Evolutionary conservation across 2,329 filamentous ascomycete genomes (phyloP), one percentile per base, ranked within the genome.

Genomic region (Pestalotiopsis sp.): DNA sequence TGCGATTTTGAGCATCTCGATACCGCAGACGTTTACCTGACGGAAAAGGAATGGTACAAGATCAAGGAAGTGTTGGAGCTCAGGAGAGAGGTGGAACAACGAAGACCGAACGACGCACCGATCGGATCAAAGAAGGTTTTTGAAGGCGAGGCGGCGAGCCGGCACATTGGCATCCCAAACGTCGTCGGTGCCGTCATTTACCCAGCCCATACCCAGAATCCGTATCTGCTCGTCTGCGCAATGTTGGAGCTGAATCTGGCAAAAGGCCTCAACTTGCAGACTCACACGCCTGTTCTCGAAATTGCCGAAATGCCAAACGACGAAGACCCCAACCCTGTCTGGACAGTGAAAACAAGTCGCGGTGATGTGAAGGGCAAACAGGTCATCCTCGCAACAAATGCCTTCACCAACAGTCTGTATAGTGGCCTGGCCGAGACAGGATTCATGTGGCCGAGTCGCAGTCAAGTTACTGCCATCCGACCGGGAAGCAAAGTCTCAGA

Each of bases 361-460:
- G 85, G 85, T 9, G 69, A 59, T 0, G 77, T 87, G 13, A 68
- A 62, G n/a, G 80, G 83, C 0, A 73, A 74, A 17, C 78, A 79
- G 41, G 81, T 86, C 31, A 78, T 87, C 27, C 75, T 87, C 41
- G 84, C 84, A 5, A 87, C 85, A 12, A 87, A 87, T 72, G 85
- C 77, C 14, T 87, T 86, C 75, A 84, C 84, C 14, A 81, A 81
- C 3, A 76, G 76, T 7, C 73, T 86, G 2, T 77, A 81, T 67
- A 76, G 78, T 2, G 72, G 69, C 14, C 78, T 85, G 52, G 80
- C 80, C 67, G 80, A 81, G 5, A 80, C 76, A 11, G 71, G 69
- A 1, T 71, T 81, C 25, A 79, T 87, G 17, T 80, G 84, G 11
- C 85, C 85, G 0, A 67, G 83, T 14, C 76, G 85, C 3, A 84